phyloP scores from a whole-genome alignment of 306 rosid genomes.

The Sechiopsis laciniata region DNA sequence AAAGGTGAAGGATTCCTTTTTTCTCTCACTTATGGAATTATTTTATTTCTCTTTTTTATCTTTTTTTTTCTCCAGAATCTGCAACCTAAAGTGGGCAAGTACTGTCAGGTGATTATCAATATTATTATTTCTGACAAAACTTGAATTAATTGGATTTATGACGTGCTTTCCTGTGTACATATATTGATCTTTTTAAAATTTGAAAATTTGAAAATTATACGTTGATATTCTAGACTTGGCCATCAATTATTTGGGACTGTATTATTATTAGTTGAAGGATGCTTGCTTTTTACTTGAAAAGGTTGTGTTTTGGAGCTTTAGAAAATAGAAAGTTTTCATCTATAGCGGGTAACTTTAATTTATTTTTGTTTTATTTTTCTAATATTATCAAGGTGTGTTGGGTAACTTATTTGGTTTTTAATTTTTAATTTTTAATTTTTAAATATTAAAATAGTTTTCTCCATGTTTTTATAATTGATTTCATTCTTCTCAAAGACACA shows the following conservation, averaged over 20 bases:
- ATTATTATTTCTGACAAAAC: slow-evolving; percentile 9
- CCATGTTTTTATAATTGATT: too few species aligned
- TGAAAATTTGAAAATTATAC: not conserved
- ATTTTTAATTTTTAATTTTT: too few species aligned
- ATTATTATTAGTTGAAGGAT: not conserved
- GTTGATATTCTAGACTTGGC: not conserved
- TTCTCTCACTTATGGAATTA: not conserved
- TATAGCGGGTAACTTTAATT: too few species aligned
- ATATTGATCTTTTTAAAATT: not conserved
- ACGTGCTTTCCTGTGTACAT: not conserved
- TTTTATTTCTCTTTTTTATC: not conserved
- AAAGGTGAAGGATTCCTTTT: slow-evolving; percentile 19
- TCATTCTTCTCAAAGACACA: too few species aligned
- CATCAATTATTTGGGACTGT: not conserved
- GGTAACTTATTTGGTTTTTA: too few species aligned
- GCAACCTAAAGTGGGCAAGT: slow-evolving; percentile 11
- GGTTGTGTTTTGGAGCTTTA: too few species aligned
- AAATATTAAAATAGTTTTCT: too few species aligned
- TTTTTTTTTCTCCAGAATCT: slow-evolving; percentile 1
- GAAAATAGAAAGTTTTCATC: too few species aligned
- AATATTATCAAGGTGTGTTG: too few species aligned
- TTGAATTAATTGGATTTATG: not conserved
- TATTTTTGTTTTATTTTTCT: too few species aligned
- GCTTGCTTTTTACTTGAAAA: too few species aligned
- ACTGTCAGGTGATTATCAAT: slow-evolving; percentile 4